These are phyloP conservation scores for Fusarium proliferatum DNA, from an alignment of 2,329 filamentous ascomycete genomes.

Conservation along the genomic window DNA sequence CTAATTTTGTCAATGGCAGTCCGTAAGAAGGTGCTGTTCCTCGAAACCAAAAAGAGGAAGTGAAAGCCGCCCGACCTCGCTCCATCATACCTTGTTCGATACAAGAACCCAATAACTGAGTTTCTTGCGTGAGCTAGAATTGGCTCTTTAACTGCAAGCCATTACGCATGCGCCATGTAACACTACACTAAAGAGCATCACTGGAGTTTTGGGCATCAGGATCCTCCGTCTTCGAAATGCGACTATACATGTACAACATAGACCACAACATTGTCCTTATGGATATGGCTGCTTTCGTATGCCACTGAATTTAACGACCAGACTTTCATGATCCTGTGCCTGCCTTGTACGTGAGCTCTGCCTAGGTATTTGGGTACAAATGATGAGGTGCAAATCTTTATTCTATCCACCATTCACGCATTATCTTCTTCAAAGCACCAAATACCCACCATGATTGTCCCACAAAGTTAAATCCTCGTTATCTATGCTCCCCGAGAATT, in stretches of 20 bases:
- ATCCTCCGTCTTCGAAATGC: conserved; percentile 35
- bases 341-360: neutral
- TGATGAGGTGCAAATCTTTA: conserved; percentile 2
- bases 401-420: neutral
- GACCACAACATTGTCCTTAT: conserved; percentile 20
- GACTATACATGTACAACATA: conserved; percentile 44
- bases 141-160: conserved; percentile 1
- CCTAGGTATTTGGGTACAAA: neutral
- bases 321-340: neutral
- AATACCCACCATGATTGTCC: neutral
- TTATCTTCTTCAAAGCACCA: conserved; percentile 3
- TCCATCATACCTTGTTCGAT: conserved; percentile 27
- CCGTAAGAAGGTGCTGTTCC: conserved; percentile 93
- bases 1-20: conserved; percentile 63
- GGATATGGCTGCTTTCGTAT: conserved; percentile 14
- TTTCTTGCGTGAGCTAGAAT: conserved; percentile 20
- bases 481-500: neutral
- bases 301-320: conserved; percentile 9
- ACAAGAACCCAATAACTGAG: conserved; percentile 1
- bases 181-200: conserved; percentile 45
- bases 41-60: conserved; percentile 88
- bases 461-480: neutral
- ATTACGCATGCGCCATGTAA: conserved; percentile 42
- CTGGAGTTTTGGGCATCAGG: conserved; percentile 46
- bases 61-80: conserved; percentile 43